Evolutionary conservation across 2,329 filamentous ascomycete genomes (phyloP).

Genomic region (Fusarium sp.): DNA sequence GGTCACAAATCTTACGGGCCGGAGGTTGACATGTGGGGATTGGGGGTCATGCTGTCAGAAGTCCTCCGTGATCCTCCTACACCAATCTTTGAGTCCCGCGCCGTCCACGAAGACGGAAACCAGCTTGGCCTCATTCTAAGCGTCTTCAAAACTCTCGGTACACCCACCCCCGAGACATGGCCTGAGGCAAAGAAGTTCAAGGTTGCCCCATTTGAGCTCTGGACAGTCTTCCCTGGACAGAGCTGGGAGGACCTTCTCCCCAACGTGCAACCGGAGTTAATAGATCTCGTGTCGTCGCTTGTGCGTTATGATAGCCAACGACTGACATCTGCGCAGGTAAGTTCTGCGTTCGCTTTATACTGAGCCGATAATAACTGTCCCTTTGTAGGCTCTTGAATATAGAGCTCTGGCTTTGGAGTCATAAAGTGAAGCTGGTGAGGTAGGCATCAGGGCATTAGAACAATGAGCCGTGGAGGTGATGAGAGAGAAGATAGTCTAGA

Average conservation of each 20-base stretch:
- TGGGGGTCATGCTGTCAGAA: conserved; percentile 87
- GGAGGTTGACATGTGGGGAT: conserved; percentile 88
- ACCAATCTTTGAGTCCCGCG: conserved; percentile 85
- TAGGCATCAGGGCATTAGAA: not conserved
- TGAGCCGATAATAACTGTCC: not conserved
- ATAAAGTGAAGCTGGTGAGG: not conserved
- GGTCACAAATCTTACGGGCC: conserved; percentile 78
- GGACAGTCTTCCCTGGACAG: conserved; percentile 75
- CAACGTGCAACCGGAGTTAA: conserved; percentile 65
- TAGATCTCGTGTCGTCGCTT: conserved; percentile 73
- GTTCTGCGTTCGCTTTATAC: not conserved
- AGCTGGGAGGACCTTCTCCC: conserved; percentile 78
- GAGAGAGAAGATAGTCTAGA: not conserved
- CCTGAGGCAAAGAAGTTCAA: conserved; percentile 77
- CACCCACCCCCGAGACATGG: conserved; percentile 83
- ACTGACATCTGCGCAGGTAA: conserved; percentile 67
- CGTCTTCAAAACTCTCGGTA: conserved; percentile 92
- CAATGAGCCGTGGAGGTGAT: not conserved
- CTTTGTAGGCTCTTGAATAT: conserved; percentile 40
- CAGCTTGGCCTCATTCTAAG: conserved; percentile 91
- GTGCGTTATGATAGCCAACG: conserved; percentile 79
- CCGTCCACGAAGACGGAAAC: conserved; percentile 80
- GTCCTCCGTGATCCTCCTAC: conserved; percentile 64
- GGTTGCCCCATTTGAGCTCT: conserved; percentile 90
- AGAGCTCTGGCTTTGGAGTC: conserved; percentile 10